Evolutionary conservation across 2,329 filamentous ascomycete species (phyloP).

Genomic region (Sphaerostilbella broomeana): DNA sequence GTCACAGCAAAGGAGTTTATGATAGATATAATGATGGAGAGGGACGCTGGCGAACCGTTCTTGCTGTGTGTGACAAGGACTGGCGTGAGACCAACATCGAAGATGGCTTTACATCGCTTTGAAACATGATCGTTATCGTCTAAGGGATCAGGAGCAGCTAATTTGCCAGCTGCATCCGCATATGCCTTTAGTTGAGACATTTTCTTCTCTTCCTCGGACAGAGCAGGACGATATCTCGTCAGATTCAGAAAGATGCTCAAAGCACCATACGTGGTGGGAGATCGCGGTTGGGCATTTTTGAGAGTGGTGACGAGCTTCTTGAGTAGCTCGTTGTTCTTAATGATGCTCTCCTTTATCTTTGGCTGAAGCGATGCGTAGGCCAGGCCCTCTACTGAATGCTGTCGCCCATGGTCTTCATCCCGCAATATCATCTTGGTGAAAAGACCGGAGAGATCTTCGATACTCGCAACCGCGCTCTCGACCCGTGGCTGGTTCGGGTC

Average conservation of each 20-base stretch:
- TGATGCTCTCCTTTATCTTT: slow-evolving; percentile 74
- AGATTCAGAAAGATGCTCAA: slow-evolving; percentile 82
- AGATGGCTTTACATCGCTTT: slow-evolving; percentile 67
- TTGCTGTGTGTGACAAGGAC: slow-evolving; percentile 72
- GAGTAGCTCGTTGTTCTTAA: slow-evolving; percentile 61
- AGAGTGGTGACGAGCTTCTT: slow-evolving; percentile 61
- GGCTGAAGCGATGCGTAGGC: slow-evolving; percentile 87
- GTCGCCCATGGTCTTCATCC: slow-evolving; percentile 50
- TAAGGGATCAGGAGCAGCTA: slow-evolving; percentile 56
- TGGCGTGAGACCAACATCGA: slow-evolving; percentile 71
- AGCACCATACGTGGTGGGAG: slow-evolving; percentile 73
- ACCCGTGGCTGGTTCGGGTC: slow-evolving; percentile 39
- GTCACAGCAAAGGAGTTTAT: slow-evolving; percentile 70
- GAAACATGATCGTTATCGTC: slow-evolving; percentile 71
- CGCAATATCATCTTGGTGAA: slow-evolving; percentile 61
- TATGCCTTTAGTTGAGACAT: slow-evolving; percentile 91
- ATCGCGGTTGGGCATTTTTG: slow-evolving; percentile 51
- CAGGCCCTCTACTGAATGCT: slow-evolving; percentile 79
- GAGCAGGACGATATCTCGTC: slow-evolving; percentile 67
- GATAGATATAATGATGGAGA: slow-evolving; percentile 68
- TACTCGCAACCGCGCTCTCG: slow-evolving; percentile 50
- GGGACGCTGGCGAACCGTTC: slow-evolving; percentile 61
- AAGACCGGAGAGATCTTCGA: slow-evolving; percentile 58
- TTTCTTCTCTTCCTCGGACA: slow-evolving; percentile 87
- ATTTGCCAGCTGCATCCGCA: slow-evolving; percentile 71